A percentile compares a stretch with the other conserved stretches of the same genome.
phyloP scores from a whole-genome alignment of 768 basidiomycete genomes.

The Tulasnella calospora region DNA sequence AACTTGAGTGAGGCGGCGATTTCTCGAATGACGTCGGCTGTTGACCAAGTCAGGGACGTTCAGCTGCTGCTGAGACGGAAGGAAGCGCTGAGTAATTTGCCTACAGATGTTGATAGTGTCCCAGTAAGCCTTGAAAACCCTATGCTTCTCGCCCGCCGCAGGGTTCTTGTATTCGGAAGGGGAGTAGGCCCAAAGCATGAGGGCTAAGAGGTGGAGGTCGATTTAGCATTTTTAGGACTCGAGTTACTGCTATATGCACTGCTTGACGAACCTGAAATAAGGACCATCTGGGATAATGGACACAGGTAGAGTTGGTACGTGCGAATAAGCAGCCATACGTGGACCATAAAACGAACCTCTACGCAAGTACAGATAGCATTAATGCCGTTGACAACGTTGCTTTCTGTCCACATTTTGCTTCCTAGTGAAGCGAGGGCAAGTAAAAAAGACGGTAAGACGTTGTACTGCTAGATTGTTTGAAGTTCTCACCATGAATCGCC shows the following conservation, averaged over 20 bases:
- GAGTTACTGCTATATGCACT: not conserved
- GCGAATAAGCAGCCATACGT: not conserved
- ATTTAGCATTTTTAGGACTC: not conserved
- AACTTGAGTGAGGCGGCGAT: not conserved
- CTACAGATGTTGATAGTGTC: slow-evolving; percentile 53
- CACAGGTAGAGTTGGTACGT: not conserved
- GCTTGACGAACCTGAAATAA: slow-evolving; percentile 49
- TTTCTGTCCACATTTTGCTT: slow-evolving; percentile 76
- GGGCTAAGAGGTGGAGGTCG: slow-evolving; percentile 2
- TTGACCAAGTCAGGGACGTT: not conserved
- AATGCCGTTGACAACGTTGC: slow-evolving; percentile 79
- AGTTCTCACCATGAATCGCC: slow-evolving; percentile 57
- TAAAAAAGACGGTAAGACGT: not conserved
- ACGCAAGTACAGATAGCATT: slow-evolving; percentile 77
- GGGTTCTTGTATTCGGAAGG: slow-evolving; percentile 54
- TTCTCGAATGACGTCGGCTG: not conserved
- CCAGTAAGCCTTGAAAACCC: slow-evolving; percentile 65
- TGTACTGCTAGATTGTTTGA: not conserved
- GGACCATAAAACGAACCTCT: slow-evolving; percentile 49
- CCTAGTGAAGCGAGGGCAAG: slow-evolving; percentile 37
- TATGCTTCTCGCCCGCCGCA: slow-evolving; percentile 37
- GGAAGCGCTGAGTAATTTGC: slow-evolving; percentile 29
- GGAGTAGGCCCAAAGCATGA: slow-evolving; percentile 84
- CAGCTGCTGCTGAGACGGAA: not conserved
- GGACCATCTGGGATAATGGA: slow-evolving; percentile 59